phyloP scores from a whole-genome alignment of 208 protist genomes.

The Naegleria gruberi region DNA sequence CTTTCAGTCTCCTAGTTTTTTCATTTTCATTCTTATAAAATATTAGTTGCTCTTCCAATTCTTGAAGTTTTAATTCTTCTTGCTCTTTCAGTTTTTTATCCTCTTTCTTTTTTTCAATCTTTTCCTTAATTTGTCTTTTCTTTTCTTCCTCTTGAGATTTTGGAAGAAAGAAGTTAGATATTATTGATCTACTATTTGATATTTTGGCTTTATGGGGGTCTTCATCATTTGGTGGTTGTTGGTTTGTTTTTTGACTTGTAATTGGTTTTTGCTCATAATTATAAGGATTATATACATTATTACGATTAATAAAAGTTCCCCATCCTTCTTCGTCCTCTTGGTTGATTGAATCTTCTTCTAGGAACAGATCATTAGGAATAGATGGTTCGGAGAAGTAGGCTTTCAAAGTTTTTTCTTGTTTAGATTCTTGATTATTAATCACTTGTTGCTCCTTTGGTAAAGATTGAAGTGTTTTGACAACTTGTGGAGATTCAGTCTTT shows the following conservation, averaged over 20 bases:
- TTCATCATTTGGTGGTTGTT: no score
- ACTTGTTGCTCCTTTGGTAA: background rate
- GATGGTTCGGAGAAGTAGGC: background rate
- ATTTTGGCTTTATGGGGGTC: no score
- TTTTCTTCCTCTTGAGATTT: background rate
- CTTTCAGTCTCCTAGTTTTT: background rate
- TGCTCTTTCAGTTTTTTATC: background rate
- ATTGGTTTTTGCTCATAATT: background rate
- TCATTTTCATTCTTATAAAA: conserved; percentile 13
- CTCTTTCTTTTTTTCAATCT: background rate
- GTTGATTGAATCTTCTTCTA: background rate
- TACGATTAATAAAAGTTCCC: background rate
- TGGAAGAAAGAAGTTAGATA: background rate
- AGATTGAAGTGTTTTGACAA: background rate
- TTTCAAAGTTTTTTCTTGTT: background rate
- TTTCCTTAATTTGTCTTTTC: background rate
- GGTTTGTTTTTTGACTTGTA: no score
- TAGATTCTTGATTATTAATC: background rate
- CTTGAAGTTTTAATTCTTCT: background rate
- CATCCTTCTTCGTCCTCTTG: background rate
- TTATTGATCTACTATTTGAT: background rate
- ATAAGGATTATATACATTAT: background rate
- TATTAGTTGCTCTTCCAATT: background rate
- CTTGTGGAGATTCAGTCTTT: background rate
- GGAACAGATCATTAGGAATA: background rate